Evolutionary conservation across 345 rosid genomes (phyloP), one percentile per base, ranked within the genome.

Genomic region (Salix arbutifolia): DNA sequence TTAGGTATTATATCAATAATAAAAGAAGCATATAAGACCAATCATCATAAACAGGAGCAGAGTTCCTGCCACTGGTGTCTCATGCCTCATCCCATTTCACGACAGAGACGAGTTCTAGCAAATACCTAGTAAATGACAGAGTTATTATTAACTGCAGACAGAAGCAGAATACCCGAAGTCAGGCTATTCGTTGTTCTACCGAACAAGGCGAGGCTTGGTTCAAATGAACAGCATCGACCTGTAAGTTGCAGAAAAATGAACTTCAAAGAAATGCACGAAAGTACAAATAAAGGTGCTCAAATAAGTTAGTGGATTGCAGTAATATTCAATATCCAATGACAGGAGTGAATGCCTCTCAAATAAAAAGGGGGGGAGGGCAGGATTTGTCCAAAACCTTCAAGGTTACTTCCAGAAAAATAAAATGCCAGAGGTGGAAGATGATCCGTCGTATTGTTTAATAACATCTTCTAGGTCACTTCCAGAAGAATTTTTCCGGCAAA

Each of bases 161-260:
- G 21, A n/a, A 19, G 35, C 9, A 33, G 23, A 66, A 9, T 31
- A 66, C 14, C 18, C 69, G 33, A 28, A 65, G 44, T 28, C 30
- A 28, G 30, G 30, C 30, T 1, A 28, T 28, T 28, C 30, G 44
- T 66, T 64, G 76, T 35, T 75, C 61, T 52, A 74, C 71, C 1
- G 72, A 74, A 79, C 71, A 83, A 69, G 78, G 53, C 13, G 75
- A 30, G 9, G 75, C 67, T 83, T 80, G 83, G 77, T 52, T 42
- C 53, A 77, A 17, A 58, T 81, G 67, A 25, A 60, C 13, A 13
- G 58, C 30, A 71, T 67, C 28, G 74, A 56, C 75, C 86, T 80
- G 82, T 61, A 79, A 40, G 44, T 38, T 72, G 46, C 35, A 67
- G 0, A 21, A 30, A 50, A 68, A 17, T 6, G 12, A 18, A 46